Conservation (phyloP, 768 basidiomycete genomes). For the Trametes sanguinea region DNA sequence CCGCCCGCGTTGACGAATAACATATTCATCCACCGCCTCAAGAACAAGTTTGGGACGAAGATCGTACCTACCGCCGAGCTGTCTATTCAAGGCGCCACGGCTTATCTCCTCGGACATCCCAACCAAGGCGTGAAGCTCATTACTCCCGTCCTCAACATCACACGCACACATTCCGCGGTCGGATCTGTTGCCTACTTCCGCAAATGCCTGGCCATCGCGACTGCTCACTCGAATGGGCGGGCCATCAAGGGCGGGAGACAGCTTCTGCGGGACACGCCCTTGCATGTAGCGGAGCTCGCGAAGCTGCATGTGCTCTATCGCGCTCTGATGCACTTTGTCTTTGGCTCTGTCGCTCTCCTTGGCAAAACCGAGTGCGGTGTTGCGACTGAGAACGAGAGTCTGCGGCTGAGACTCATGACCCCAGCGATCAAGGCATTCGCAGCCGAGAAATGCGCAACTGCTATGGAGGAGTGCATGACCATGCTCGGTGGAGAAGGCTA, state of each 20-base stretch:
- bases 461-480: slow-evolving; percentile 76
- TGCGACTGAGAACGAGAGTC: slow-evolving; percentile 50
- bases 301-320: slow-evolving; percentile 62
- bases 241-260: slow-evolving; percentile 51
- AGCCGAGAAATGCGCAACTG: slow-evolving; percentile 60
- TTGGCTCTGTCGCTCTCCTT: slow-evolving; percentile 59
- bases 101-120: slow-evolving; percentile 59
- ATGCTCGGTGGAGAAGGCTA: slow-evolving; percentile 78
- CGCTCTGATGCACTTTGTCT: slow-evolving; percentile 62
- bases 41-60: slow-evolving; percentile 78
- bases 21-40: slow-evolving; percentile 70
- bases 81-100: slow-evolving; percentile 57
- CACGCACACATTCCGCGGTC: slow-evolving; percentile 62
- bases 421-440: slow-evolving; percentile 72
- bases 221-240: slow-evolving; percentile 62
- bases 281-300: slow-evolving; percentile 69
- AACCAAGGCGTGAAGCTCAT: slow-evolving; percentile 68
- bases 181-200: slow-evolving; percentile 57
- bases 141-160: slow-evolving; percentile 74
- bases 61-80: slow-evolving; percentile 77
- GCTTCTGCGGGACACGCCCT: slow-evolving; percentile 53
- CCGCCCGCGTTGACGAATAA: slow-evolving; percentile 60
- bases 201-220: slow-evolving; percentile 65
- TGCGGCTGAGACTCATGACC: slow-evolving; percentile 62
- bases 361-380: slow-evolving; percentile 62